phyloP scores from a whole-genome alignment of 805 yeast genomes.

The Sporopachydermia quercuum region DNA sequence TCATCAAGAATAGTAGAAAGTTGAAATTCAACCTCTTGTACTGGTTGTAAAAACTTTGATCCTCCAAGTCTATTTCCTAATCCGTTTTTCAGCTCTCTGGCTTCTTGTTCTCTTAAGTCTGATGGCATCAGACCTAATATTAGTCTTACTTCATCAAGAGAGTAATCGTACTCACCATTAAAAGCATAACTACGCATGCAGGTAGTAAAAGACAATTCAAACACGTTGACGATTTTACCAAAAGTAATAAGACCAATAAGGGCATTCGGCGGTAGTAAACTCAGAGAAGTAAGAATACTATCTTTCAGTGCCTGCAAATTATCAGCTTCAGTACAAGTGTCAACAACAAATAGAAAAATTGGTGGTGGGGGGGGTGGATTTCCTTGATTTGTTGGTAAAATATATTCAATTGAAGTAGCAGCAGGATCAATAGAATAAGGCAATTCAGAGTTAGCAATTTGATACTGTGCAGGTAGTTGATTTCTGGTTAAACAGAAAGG shows the following conservation, averaged over 20 bases:
- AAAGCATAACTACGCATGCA: constrained; percentile 26
- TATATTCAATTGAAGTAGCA: constrained; percentile 38
- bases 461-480: constrained; percentile 17
- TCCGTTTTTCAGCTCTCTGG: constrained; percentile 8
- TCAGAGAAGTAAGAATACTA: constrained; percentile 27
- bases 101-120: constrained; percentile 14
- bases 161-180: constrained; percentile 41
- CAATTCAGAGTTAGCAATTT: constrained; percentile 9
- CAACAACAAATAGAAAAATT: constrained; percentile 40
- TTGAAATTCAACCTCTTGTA: constrained; percentile 34
- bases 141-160: constrained; percentile 29
- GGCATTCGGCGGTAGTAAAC: constrained; percentile 38
- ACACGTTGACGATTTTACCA: constrained; percentile 46
- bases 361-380: constrained; percentile 27
- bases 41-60: constrained; percentile 31
- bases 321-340: constrained; percentile 37
- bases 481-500: constrained; percentile 39
- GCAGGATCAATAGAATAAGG: constrained; percentile 26
- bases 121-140: constrained; percentile 29
- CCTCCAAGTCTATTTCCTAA: constrained; percentile 16
- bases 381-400: constrained; percentile 19
- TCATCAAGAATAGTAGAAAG: constrained; percentile 33
- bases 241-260: constrained; percentile 42
- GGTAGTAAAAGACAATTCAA: constrained; percentile 30
- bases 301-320: constrained; percentile 38